Evolutionary conservation across 768 basidiomycete genomes (phyloP).

Genomic region (Pleurotus salmoneostramineus): DNA sequence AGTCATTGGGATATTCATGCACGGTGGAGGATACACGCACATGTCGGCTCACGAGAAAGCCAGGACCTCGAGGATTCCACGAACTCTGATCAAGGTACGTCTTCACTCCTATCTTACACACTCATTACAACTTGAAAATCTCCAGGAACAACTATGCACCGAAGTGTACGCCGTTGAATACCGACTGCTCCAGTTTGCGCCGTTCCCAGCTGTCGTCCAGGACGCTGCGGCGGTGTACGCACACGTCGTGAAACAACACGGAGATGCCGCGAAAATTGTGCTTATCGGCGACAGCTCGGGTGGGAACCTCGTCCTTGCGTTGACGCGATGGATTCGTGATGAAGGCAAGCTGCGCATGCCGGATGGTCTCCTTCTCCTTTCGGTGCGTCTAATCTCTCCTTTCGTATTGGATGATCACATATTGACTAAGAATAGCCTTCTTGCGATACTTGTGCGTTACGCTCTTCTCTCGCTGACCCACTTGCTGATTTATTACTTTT

Average conservation of each 20-base stretch:
- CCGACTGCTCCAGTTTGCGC: slow-evolving; percentile 46
- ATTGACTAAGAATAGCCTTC: slow-evolving; percentile 16
- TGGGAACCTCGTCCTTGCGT: slow-evolving; percentile 47
- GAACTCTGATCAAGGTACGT: slow-evolving; percentile 37
- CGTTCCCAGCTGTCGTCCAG: slow-evolving; percentile 50
- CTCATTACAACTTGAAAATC: not conserved
- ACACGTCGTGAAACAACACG: slow-evolving; percentile 31
- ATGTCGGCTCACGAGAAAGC: slow-evolving; percentile 52
- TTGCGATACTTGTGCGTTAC: slow-evolving; percentile 27
- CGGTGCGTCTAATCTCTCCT: slow-evolving; percentile 20
- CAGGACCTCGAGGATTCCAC: slow-evolving; percentile 44
- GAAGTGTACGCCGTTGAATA: slow-evolving; percentile 47
- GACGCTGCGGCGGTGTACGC: slow-evolving; percentile 50
- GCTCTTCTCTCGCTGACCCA: not conserved
- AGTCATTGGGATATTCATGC: slow-evolving; percentile 46
- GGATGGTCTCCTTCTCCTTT: slow-evolving; percentile 42
- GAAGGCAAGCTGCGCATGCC: slow-evolving; percentile 41
- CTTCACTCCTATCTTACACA: not conserved
- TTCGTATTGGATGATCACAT: not conserved
- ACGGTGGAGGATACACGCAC: slow-evolving; percentile 55
- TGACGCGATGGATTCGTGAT: slow-evolving; percentile 51
- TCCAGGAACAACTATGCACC: slow-evolving; percentile 26
- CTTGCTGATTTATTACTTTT: slow-evolving; percentile 12
- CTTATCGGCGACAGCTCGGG: slow-evolving; percentile 55
- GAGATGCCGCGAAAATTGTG: slow-evolving; percentile 28